Evolutionary conservation across 768 basidiomycete genomes (phyloP), one percentile per base, ranked within the genome.

Genomic region (Russula vinacea): DNA sequence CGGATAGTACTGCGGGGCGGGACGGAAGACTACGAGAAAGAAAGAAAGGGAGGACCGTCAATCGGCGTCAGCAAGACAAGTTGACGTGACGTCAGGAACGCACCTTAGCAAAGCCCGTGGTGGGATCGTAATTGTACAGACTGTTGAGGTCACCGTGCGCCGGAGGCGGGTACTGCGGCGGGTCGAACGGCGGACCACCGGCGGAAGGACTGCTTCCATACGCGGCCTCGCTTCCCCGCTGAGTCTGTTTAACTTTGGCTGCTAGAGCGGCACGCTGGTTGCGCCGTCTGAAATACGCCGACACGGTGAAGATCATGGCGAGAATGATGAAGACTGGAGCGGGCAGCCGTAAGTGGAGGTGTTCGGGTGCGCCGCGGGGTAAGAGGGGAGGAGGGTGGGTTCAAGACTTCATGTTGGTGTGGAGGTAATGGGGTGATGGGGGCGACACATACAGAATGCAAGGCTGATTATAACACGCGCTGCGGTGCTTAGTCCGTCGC

Each of bases 101-200:
- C 24, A 64, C 62, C 33, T 52, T 35, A 16, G 44, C 52, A 32
- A 54, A 64, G 51, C 63, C 58, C 33, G 44, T 24, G n/a, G 26
- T 24, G 3, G 63, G 57, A 6, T 64, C 44, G 17, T 54, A 64
- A 32, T 14, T 14, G 29, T 42, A 44, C 1, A 32, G 39, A 0
- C 6, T 8, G 8, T 13, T 11, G 32, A n/a, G 5, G 19, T 17
- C 35, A 35, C 22, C 22, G 26, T 65, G 24, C 2, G 59, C 35
- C 33, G 24, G 58, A 2, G 64, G 64, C 5, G 64, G 64, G 26
- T 56, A 61, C 37, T 65, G 64, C 3, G 64, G 59, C 9, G 29
- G 29, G 2, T 1, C 14, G 5, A 24, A 58, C 1, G 50, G 22
- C 0, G n/a, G 26, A 19, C 45, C 47, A 1, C 47, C 58, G 10